Percentiles rank a stretch among this genome's conserved stretches.
Evolutionary conservation across 176 grass and related monocot genomes (phyloP).

Genomic region (Raddia guianensis): DNA sequence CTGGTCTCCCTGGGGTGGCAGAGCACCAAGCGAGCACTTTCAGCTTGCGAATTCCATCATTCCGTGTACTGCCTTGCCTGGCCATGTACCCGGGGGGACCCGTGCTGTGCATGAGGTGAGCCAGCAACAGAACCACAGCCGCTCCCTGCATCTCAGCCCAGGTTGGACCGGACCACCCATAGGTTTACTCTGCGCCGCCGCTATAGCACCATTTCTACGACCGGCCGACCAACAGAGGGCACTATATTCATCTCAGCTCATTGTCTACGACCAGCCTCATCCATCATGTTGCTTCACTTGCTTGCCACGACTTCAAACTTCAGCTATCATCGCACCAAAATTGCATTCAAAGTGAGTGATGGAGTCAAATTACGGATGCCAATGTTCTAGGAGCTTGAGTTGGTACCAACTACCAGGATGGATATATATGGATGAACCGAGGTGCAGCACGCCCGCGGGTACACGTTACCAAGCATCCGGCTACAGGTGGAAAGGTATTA

Average conservation of each 20-base stretch:
- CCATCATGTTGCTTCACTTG: background rate
- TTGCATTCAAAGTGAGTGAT: constrained; percentile 33
- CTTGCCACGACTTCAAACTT: constrained; percentile 1
- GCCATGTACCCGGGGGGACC: background rate
- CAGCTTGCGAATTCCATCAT: background rate
- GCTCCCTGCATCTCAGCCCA: constrained; percentile 8
- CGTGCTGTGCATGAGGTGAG: background rate
- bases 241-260: background rate
- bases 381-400: constrained; percentile 12
- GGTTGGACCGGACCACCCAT: constrained; percentile 37
- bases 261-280: constrained; percentile 29
- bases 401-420: constrained; percentile 25
- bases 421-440: background rate
- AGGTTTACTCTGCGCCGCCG: background rate
- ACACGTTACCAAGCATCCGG: constrained; percentile 16
- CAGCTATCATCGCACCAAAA: constrained; percentile 34
- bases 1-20: background rate
- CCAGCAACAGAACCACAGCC: constrained; percentile 10
- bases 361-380: constrained; percentile 33
- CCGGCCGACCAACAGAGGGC: background rate
- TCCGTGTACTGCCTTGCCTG: background rate
- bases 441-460: background rate
- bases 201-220: constrained; percentile 39
- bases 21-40: constrained; percentile 22
- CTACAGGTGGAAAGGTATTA: constrained; percentile 14